phyloP scores from a whole-genome alignment of 352 stramenopile species.

The Globisporangium spiculum region DNA sequence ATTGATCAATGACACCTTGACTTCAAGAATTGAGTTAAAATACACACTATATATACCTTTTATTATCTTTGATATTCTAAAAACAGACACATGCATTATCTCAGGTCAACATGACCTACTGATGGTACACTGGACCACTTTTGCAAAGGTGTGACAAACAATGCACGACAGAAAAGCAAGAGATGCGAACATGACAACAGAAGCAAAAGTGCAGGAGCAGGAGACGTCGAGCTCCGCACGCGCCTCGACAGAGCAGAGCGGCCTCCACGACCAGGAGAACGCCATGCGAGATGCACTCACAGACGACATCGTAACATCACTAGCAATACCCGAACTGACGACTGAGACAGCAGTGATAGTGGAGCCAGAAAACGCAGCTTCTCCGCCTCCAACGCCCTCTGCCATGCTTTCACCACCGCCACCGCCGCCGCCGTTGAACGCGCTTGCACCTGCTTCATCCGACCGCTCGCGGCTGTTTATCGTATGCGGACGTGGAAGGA shows the following conservation, averaged over 20 bases:
- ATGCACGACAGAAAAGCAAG: background rate
- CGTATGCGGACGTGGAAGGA: slow-evolving; percentile 64
- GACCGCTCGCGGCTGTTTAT: slow-evolving; percentile 52
- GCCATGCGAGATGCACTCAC: background rate
- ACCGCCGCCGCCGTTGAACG: background rate
- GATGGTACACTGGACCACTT: background rate
- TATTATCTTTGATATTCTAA: no score
- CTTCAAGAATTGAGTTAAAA: no score
- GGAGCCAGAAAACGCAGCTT: background rate
- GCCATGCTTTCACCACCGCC: background rate
- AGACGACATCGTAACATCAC: background rate
- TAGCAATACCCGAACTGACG: background rate
- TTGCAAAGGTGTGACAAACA: background rate
- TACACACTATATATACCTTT: no score
- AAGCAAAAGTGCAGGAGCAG: background rate
- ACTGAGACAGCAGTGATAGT: slow-evolving; percentile 2
- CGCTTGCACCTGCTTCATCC: background rate
- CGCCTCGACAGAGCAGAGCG: background rate
- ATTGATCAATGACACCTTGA: no score
- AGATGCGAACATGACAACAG: background rate
- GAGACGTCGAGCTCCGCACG: background rate
- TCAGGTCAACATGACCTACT: background rate
- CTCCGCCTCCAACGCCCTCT: background rate
- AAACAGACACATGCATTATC: background rate
- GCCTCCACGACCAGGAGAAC: background rate